phyloP scores from a whole-genome alignment of 768 basidiomycete species.

The Ramaria rubella region DNA sequence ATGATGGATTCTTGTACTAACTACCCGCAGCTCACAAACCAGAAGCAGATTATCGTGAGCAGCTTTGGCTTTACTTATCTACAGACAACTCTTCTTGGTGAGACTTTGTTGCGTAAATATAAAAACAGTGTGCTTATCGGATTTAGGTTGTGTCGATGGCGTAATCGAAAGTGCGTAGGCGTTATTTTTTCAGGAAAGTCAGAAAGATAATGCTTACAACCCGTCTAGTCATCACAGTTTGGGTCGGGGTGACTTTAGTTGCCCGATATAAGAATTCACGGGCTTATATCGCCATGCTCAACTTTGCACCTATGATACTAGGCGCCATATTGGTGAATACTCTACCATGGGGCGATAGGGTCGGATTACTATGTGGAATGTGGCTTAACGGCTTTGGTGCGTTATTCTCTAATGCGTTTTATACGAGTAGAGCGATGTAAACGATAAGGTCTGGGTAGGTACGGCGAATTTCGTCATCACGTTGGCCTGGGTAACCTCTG shows the following conservation, averaged over 20 bases:
- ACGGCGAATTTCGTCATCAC: conserved; percentile 55
- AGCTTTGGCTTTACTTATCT: conserved; percentile 59
- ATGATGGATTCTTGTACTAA: not conserved
- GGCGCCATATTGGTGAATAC: conserved; percentile 57
- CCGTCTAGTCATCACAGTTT: conserved; percentile 51
- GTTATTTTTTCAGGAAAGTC: too few relatives aligned
- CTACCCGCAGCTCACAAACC: conserved; percentile 48
- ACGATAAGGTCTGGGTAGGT: conserved; percentile 31
- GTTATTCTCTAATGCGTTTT: too few relatives aligned
- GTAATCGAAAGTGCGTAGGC: conserved; percentile 51
- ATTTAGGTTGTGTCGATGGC: conserved; percentile 50
- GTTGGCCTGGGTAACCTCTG: conserved; percentile 56
- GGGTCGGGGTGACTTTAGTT: conserved; percentile 52
- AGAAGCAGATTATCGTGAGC: conserved; percentile 55
- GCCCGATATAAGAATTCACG: conserved; percentile 50
- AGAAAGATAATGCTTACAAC: too few relatives aligned
- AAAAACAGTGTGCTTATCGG: not conserved
- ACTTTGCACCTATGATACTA: conserved; percentile 57
- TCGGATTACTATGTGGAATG: conserved; percentile 61
- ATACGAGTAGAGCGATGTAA: too few relatives aligned
- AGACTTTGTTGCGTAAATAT: not conserved
- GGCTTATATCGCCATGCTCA: conserved; percentile 57
- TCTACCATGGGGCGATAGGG: conserved; percentile 57
- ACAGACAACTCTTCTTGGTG: conserved; percentile 58
- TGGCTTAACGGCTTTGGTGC: conserved; percentile 54